Evolutionary conservation across 345 rosid species (phyloP), one percentile per base, ranked within the genome.

Genomic region (Bruguiera gymnorhiza): DNA sequence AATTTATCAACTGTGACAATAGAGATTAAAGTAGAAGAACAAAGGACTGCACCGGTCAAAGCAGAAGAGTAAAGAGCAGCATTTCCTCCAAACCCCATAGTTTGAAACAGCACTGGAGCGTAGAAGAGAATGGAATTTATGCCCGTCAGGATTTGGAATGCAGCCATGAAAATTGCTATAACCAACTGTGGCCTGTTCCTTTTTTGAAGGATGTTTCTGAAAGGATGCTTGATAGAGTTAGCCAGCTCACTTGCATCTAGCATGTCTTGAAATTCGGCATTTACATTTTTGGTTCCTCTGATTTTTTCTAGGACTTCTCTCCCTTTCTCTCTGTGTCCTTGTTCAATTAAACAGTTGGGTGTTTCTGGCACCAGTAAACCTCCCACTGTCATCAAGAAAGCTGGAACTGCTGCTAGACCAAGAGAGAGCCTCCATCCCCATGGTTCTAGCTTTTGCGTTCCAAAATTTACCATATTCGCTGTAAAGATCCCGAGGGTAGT

Each of bases 341-440:
- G 82, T 75, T 92, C 96, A 11, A 95, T 82, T 63, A 95, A 86
- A 70, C 94, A 90, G 84, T 95, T 92, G 0, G 99, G 99, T 29
- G 97, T 95, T 70, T 92, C 99, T 0, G 97, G 91, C 56, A 95
- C 83, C 64, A 80, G 32, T 52, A 81, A 70, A 21, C 97, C 99
- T 56, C 99, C 97, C 13, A 86, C 63, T 0, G 92, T 85, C 99
- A 95, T 95, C 53, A 92, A n/a, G 2, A 79, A 4, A 43, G 99
- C 97, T 0, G 97, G 99, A 24, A 68, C 69, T 23, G 96, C 97
- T 18, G 99, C 97, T 46, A 95, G 75, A 31, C 99, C 99, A 0
- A 95, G 85, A 51, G 99, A 95, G 46, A 95, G 86, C 83, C 99
- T 92, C 99, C 97, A 95, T 36, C 99, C 97, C 97, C 91, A 92